Evolutionary conservation across 495 filamentous ascomycete species (phyloP).

Genomic region (Annulohypoxylon moriforme): DNA sequence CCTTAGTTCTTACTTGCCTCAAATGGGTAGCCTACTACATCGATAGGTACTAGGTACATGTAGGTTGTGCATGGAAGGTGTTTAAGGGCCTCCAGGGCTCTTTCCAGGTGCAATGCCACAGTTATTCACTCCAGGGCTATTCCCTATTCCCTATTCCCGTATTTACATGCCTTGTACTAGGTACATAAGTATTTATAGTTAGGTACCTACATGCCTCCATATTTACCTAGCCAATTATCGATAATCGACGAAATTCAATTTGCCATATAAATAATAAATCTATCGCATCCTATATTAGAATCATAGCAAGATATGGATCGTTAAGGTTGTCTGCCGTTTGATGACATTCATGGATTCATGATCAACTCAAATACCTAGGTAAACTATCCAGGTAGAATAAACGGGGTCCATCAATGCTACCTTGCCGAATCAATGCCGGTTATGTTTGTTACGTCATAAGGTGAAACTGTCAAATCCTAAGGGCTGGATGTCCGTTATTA

Average conservation of each 20-base stretch:
- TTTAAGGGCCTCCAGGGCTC: not conserved
- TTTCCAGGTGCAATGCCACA: not conserved
- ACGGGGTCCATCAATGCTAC: constrained; percentile 27
- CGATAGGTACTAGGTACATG: not conserved
- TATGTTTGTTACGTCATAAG: constrained; percentile 35
- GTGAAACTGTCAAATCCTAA: constrained; percentile 2
- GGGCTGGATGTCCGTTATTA: constrained; percentile 14
- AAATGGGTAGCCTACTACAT: not conserved
- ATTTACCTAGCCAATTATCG: not conserved
- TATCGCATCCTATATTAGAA: not conserved
- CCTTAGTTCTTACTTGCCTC: constrained; percentile 12
- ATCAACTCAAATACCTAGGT: too few species aligned
- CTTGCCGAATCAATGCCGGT: constrained; percentile 19
- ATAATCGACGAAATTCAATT: not conserved
- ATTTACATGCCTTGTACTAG: too few species aligned
- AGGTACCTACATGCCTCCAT: not conserved
- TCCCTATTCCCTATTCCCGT: constrained; percentile 28
- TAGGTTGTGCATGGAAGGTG: not conserved
- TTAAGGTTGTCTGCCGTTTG: not conserved
- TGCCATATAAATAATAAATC: not conserved
- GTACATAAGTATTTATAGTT: not conserved
- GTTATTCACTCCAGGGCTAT: constrained; percentile 2
- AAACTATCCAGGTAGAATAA: not conserved
- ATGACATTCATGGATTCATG: not conserved
- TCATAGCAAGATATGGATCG: not conserved